Base-by-base conservation (phyloP, 306 rosid genomes). In the Sesbania bispinosa region DNA sequence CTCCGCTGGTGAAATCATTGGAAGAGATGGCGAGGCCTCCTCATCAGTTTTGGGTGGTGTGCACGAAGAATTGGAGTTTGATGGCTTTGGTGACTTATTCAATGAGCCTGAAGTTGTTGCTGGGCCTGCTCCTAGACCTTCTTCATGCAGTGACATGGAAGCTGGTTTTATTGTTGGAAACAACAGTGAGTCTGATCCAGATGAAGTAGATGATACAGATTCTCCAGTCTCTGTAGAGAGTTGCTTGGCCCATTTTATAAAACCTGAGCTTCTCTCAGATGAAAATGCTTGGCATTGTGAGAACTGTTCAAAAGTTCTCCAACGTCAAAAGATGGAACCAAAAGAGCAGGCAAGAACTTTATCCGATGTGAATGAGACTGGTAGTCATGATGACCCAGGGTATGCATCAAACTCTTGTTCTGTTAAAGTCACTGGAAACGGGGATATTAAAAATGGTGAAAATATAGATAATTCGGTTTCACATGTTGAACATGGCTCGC, bases 281-380 rank as follows among this genome's bases (percentile, higher is more conserved):
- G 97, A 92, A 76, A 95, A 95, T 88, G 97, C 89, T 47, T 91
- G 94, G 96, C 85, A 95, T 70, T 95, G 99, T 82, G 96, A 95
- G 77, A 92, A 83, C 76, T 95, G 99, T 80, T 82, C 90, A 36
- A 89, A 85, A 82, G 61, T 66, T 78, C 58, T 91, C 75, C 85
- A 19, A 32, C 60, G 10, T 30, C 85, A 79, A 74, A 86, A 74
- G 78, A 42, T 82, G 69, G 80, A 84, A 80, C 67, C 42, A 33
- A 60, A 65, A 71, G 75, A 68, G 77, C 81, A 55, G 75, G 62
- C 32, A 54, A 82, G 80, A 62, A 20, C 61, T 77, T 66, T 78
- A 47, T 43, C 85, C n/a, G 38, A 79, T 83, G 92, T 87, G 70
- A 46, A 54, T 69, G 80, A 60, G 62, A 66, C 75, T 53, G 59